Evolutionary conservation across 495 filamentous ascomycete genomes (phyloP).

Genomic region (Sphaerosporella brunnea): DNA sequence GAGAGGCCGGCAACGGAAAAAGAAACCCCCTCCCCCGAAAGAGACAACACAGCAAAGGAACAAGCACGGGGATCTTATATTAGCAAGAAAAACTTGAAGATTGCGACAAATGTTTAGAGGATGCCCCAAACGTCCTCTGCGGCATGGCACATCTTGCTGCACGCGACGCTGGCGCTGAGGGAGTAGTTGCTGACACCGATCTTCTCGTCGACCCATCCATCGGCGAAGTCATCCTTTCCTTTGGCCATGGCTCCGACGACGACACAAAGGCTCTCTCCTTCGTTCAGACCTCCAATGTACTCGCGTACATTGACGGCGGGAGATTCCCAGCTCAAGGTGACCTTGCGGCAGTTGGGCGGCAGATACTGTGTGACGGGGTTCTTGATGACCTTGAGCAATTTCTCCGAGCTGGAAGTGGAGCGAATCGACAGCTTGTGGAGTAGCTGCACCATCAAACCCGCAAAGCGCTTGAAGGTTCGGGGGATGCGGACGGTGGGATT

Average conservation of each 20-base stretch:
- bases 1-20: no score
- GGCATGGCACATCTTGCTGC: conserved; percentile 97
- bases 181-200: conserved; percentile 98
- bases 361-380: conserved; percentile 95
- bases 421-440: conserved; percentile 91
- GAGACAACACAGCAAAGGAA: no score
- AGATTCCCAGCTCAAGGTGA: conserved; percentile 84
- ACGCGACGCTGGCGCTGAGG: conserved; percentile 88
- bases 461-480: conserved; percentile 95
- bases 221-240: conserved; percentile 86
- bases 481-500: conserved; percentile 93
- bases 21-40: no score
- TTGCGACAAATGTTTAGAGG: no score
- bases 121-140: conserved; percentile 94
- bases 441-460: conserved; percentile 96
- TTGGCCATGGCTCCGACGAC: conserved; percentile 98
- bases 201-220: conserved; percentile 83
- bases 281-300: conserved; percentile 59
- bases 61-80: no score
- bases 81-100: no score
- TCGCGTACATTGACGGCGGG: conserved; percentile 72
- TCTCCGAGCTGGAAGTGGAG: conserved; percentile 88
- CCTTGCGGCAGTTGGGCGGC: conserved; percentile 90
- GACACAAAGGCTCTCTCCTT: conserved; percentile 85
- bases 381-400: conserved; percentile 90